Evolutionary conservation across 2,329 filamentous ascomycete genomes (phyloP).

Genomic region (Thelonectria olida): DNA sequence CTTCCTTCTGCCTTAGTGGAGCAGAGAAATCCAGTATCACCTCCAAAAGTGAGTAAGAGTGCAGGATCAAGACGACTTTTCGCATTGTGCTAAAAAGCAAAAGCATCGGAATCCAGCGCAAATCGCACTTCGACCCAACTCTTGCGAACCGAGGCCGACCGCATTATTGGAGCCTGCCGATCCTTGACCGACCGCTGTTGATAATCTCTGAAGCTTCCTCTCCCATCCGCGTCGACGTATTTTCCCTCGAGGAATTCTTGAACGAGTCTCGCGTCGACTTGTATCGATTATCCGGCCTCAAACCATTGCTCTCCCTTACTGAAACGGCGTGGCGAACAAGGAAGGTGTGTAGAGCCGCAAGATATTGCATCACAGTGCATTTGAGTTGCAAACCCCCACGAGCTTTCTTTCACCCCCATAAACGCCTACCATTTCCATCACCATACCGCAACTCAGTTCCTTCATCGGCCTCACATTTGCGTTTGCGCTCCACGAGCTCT

Average conservation of each 20-base stretch:
- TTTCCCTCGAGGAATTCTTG: constrained; percentile 16
- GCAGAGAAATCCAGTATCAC: constrained; percentile 25
- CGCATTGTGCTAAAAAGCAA: constrained; percentile 39
- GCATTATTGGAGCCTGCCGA: constrained; percentile 10
- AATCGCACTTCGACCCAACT: constrained; percentile 24
- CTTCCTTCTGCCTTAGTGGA: constrained; percentile 30
- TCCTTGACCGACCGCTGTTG: constrained; percentile 23
- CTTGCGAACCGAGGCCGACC: constrained; percentile 17
- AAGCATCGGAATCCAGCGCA: constrained; percentile 36
- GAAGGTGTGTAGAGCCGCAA: constrained; percentile 26
- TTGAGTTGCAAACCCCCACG: constrained; percentile 14
- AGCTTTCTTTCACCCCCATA: constrained; percentile 12
- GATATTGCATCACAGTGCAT: constrained; percentile 26
- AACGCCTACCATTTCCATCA: not conserved
- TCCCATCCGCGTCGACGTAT: constrained; percentile 11
- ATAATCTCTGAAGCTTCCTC: constrained; percentile 20
- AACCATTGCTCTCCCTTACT: constrained; percentile 10
- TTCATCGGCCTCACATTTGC: not conserved
- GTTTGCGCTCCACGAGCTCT: constrained; percentile 13
- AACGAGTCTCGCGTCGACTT: constrained; percentile 21
- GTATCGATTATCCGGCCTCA: constrained; percentile 19
- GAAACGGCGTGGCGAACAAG: constrained; percentile 12
- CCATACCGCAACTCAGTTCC: not conserved
- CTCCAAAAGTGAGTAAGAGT: constrained; percentile 36
- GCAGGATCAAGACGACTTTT: constrained; percentile 35